phyloP scores from a whole-genome alignment of 2,329 filamentous ascomycete species.

The Talaromyces pinophilus region DNA sequence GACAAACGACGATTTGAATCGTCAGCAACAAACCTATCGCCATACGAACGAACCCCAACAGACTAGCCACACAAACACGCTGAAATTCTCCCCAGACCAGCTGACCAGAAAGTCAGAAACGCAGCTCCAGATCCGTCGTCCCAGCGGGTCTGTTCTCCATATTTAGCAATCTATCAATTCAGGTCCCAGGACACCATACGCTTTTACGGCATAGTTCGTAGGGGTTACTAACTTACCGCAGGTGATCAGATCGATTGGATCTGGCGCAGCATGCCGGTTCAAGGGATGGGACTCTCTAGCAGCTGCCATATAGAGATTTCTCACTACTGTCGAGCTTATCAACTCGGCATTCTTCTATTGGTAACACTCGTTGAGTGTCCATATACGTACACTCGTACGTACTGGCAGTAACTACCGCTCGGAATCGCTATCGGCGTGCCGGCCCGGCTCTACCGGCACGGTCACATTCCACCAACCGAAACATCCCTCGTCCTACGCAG shows the following conservation, averaged over 20 bases:
- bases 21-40: neutral
- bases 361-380: no score
- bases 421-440: conserved; percentile 12
- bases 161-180: conserved; percentile 6
- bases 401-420: neutral
- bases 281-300: neutral
- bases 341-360: no score
- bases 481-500: neutral
- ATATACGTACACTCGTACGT: neutral
- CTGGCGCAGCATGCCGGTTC: neutral
- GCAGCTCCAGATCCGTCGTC: neutral
- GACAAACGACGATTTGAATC: neutral
- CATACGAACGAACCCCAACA: neutral
- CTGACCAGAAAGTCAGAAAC: conserved; percentile 13
- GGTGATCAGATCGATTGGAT: conserved; percentile 14
- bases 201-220: conserved; percentile 8
- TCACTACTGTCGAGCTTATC: no score
- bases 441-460: conserved; percentile 8
- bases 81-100: conserved; percentile 17
- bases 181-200: conserved; percentile 7
- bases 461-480: conserved; percentile 2
- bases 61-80: neutral
- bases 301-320: neutral
- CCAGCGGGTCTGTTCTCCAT: conserved; percentile 8
- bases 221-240: neutral